These are phyloP conservation scores for Hexamita inflata DNA, from an alignment of 208 protist species.

Conservation along the genomic window DNA sequence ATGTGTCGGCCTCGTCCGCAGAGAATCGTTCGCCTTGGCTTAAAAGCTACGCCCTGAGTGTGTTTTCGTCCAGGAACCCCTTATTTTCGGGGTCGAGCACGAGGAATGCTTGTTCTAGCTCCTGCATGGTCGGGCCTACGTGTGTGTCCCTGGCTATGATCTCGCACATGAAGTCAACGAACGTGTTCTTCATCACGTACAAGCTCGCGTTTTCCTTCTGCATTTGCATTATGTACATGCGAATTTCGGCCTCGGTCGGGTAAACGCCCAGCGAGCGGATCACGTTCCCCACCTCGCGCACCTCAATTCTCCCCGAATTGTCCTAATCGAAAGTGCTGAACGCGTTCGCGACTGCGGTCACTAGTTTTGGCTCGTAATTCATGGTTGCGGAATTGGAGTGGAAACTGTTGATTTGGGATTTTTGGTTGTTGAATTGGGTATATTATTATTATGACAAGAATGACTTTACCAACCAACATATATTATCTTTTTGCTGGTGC, in stretches of 20 bases:
- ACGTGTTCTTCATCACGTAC: background rate
- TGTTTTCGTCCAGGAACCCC: background rate
- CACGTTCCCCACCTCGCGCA: constrained; percentile 1
- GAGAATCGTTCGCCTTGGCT: background rate
- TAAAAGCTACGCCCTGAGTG: background rate
- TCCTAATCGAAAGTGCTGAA: constrained; percentile 15
- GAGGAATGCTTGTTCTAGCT: background rate
- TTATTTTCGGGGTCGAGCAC: background rate
- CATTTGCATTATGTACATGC: background rate
- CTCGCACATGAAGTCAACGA: background rate
- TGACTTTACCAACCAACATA: too few relatives aligned
- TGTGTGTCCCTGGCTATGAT: background rate
- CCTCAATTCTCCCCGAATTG: constrained; percentile 5
- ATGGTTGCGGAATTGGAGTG: too few relatives aligned
- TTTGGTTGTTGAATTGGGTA: too few relatives aligned
- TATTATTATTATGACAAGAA: too few relatives aligned
- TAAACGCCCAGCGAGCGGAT: constrained; percentile 19
- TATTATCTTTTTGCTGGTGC: too few relatives aligned
- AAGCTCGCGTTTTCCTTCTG: constrained; percentile 2
- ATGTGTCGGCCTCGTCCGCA: background rate
- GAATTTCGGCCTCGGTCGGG: constrained; percentile 14
- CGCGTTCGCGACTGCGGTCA: background rate
- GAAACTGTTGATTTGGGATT: too few relatives aligned
- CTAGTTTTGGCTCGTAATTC: too few relatives aligned
- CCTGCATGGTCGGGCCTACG: background rate